Base-by-base conservation (phyloP, 345 rosid genomes). In the Eucalyptus guilfoylei region DNA sequence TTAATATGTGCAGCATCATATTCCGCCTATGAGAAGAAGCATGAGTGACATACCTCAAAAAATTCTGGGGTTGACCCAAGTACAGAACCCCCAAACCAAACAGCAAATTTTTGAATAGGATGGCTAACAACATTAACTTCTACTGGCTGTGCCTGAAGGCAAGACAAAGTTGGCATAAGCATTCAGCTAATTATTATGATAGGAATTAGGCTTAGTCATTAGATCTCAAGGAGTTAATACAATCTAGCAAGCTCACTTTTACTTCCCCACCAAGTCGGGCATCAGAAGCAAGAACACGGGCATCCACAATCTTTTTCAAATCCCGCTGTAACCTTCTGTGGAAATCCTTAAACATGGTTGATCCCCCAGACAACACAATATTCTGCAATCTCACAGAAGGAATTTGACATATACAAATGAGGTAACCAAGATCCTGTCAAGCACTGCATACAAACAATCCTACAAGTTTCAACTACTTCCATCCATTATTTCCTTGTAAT, bases 1-100 rank as follows among this genome's bases (percentile, higher is more conserved):
- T 7, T 37, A 37, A 42, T 60, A 67, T 14, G 76, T 50, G 26
- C n/a, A 85, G n/a, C 23, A 88, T 34, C 62, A 54, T 60, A 30
- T 80, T 49, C 44, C 15, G 34, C 44, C 86, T 9, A 15, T 81
- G 52, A 91, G 90, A 91, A 89, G 47, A 19, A 88, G 87, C 49
- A 47, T 80, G 48, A 34, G 45, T 34, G 40, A 62, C 94, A 60
- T 95, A 95, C 99, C 92, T 93, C 96, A 37, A 93, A 98, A 94
- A 97, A 98, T 94, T 98, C 99, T 34, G 98, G 99, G 45, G 99
- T 98, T 52, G 99, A 98, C 87, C 98, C 99, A 86, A 98, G 98
- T 89, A 98, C 98, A 55, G 99, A 98, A 92, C 99, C 99, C 60
- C 99, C 99, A 92, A 98, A 98, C 99, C 99, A 98, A 89, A 98